Conservation (phyloP, 495 filamentous ascomycete genomes). For the Pyrenula aspistea region DNA sequence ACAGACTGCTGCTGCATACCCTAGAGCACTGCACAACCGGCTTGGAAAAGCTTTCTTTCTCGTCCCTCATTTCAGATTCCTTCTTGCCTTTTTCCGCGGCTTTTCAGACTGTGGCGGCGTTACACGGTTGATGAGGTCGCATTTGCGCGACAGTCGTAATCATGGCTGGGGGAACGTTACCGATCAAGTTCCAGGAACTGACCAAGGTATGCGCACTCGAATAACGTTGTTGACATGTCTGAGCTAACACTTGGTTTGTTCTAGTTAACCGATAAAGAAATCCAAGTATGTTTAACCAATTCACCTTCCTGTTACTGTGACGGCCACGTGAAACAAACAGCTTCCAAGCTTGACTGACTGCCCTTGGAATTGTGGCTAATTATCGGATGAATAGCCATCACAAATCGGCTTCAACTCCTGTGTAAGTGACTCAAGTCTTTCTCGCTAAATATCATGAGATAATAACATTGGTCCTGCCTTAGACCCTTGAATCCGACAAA, state of each 20-base stretch:
- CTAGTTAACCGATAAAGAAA: conserved; percentile 66
- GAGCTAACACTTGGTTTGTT: conserved; percentile 6
- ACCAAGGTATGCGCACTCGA: conserved; percentile 52
- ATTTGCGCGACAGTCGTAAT: conserved; percentile 41
- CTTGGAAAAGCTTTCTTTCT: background rate
- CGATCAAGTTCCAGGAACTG: conserved; percentile 92
- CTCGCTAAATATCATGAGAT: conserved; percentile 6
- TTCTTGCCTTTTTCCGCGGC: background rate
- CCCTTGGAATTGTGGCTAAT: too few species aligned
- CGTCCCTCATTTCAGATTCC: background rate
- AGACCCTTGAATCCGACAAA: conserved; percentile 96
- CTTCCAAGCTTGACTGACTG: too few species aligned
- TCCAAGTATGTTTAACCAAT: conserved; percentile 67
- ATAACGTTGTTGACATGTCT: conserved; percentile 3
- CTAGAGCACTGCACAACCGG: background rate
- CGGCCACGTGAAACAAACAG: too few species aligned
- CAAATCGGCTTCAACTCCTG: conserved; percentile 96
- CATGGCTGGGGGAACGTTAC: conserved; percentile 49
- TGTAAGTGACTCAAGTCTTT: conserved; percentile 44
- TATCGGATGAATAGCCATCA: too few species aligned
- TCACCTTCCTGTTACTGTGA: too few species aligned
- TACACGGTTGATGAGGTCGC: conserved; percentile 33
- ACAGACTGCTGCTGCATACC: background rate
- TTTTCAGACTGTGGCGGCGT: conserved; percentile 2
- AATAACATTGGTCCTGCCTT: conserved; percentile 3